Evolutionary conservation across 2,329 filamentous ascomycete species (phyloP).

Genomic region (Berkeleyomyces basicola): DNA sequence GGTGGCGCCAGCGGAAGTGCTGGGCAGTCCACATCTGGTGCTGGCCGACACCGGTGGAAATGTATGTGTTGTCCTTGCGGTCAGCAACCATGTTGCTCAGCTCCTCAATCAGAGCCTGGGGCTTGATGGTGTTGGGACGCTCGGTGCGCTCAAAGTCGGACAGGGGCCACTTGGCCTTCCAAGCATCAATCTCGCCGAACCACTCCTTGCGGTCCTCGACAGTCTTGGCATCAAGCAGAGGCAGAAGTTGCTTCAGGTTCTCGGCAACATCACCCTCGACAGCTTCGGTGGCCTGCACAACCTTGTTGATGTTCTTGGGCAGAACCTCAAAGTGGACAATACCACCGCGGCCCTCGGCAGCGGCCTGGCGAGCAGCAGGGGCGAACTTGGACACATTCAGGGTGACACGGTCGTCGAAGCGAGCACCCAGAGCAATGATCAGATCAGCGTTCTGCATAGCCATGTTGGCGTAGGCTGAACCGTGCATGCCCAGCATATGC

Average conservation of each 20-base stretch:
- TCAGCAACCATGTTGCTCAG: slow-evolving; percentile 68
- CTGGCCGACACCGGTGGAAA: slow-evolving; percentile 88
- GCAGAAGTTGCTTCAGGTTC: slow-evolving; percentile 62
- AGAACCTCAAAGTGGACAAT: slow-evolving; percentile 97
- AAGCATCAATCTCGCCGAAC: slow-evolving; percentile 76
- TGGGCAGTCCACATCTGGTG: slow-evolving; percentile 98
- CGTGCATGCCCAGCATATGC: slow-evolving; percentile 99
- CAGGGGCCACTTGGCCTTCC: slow-evolving; percentile 86
- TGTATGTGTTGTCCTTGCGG: slow-evolving; percentile 70
- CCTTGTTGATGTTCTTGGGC: slow-evolving; percentile 99
- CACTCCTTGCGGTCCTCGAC: slow-evolving; percentile 59
- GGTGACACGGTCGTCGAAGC: slow-evolving; percentile 94
- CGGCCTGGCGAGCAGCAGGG: slow-evolving; percentile 71
- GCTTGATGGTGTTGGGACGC: slow-evolving; percentile 70
- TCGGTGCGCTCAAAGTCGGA: slow-evolving; percentile 64
- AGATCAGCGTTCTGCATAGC: slow-evolving; percentile 93
- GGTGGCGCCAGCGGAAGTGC: slow-evolving; percentile 87
- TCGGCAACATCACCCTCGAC: slow-evolving; percentile 80
- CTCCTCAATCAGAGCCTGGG: slow-evolving; percentile 80
- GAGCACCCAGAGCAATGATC: slow-evolving; percentile 82
- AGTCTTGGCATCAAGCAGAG: slow-evolving; percentile 45
- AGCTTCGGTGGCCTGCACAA: slow-evolving; percentile 88
- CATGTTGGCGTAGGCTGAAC: slow-evolving; percentile 93
- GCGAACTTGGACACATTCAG: slow-evolving; percentile 70
- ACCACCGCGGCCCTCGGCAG: slow-evolving; percentile 69